Conservation (phyloP, 2,329 filamentous ascomycete species). For the Dothideomycetes sp. region DNA sequence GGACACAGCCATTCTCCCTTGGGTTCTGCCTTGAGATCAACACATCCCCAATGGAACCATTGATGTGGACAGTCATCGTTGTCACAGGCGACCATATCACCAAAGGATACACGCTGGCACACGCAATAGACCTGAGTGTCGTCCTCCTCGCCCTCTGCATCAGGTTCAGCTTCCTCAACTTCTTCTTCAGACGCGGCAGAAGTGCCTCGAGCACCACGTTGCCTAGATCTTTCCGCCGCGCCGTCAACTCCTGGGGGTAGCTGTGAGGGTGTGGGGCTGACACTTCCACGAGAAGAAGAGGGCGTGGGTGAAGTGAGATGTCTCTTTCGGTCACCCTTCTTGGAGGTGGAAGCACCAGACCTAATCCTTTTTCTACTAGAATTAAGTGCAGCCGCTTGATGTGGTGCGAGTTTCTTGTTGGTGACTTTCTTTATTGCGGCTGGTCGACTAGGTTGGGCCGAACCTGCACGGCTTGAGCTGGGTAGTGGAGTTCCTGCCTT, state of each 20-base stretch:
- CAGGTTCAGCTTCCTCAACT: conserved; percentile 32
- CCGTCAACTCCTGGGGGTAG: conserved; percentile 23
- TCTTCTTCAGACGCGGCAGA: conserved; percentile 18
- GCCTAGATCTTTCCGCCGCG: conserved; percentile 12
- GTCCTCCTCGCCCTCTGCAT: conserved; percentile 55
- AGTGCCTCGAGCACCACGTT: conserved; percentile 2
- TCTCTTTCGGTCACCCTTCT: conserved; percentile 26
- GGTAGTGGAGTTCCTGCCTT: conserved; percentile 46
- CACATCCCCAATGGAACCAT: conserved; percentile 75
- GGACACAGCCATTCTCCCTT: conserved; percentile 44
- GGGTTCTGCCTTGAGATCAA: conserved; percentile 42
- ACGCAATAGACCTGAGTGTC: conserved; percentile 72
- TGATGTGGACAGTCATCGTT: conserved; percentile 72
- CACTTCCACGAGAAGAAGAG: conserved; percentile 20
- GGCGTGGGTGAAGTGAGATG: conserved; percentile 25
- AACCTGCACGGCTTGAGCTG: conserved; percentile 46
- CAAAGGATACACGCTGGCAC: conserved; percentile 74
- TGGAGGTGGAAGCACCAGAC: conserved; percentile 10
- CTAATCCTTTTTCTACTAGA: conserved; percentile 17
- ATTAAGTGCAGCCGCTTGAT: conserved; percentile 28
- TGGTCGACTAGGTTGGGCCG: conserved; percentile 42
- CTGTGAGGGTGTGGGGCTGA: conserved; percentile 26
- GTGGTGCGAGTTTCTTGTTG: conserved; percentile 49
- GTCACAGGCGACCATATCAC: conserved; percentile 84
- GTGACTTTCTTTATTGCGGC: conserved; percentile 19